These are phyloP conservation scores for Erodium chrysanthum DNA, from an alignment of 441 rosid genomes.

Conservation along the genomic window DNA sequence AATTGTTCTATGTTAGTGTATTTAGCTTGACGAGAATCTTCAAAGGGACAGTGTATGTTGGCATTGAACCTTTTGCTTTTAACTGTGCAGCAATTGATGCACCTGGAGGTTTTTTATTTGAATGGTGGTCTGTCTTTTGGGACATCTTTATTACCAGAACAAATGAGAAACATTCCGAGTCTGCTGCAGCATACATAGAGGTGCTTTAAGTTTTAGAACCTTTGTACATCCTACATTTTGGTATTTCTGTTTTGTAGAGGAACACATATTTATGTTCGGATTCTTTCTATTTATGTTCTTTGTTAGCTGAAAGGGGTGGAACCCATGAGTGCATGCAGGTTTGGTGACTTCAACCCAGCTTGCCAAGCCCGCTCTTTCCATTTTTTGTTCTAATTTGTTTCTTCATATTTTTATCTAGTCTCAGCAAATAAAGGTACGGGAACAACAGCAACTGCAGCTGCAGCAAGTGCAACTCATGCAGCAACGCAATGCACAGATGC, in stretches of 20 bases:
- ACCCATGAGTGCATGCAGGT: neutral
- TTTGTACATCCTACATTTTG: conserved; percentile 1
- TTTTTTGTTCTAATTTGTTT: neutral
- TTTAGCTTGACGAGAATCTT: conserved; percentile 2
- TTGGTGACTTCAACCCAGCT: neutral
- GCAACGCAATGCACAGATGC: conserved; percentile 47
- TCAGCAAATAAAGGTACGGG: conserved; percentile 49
- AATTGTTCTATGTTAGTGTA: neutral
- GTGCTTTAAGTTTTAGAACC: conserved; percentile 23
- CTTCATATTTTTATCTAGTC: conserved; percentile 25
- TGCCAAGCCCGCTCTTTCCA: neutral
- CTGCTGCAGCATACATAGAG: conserved; percentile 67
- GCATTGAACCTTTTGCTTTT: conserved; percentile 6
- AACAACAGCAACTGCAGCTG: conserved; percentile 52
- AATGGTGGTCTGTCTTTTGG: conserved; percentile 84
- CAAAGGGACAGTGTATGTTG: neutral
- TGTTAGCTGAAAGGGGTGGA: neutral
- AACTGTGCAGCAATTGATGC: conserved; percentile 56
- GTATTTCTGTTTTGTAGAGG: conserved; percentile 9
- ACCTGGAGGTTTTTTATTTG: conserved; percentile 73
- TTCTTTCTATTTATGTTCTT: neutral
- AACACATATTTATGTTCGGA: neutral
- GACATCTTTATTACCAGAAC: conserved; percentile 70
- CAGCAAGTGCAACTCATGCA: conserved; percentile 60
- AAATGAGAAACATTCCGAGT: conserved; percentile 57